Evolutionary conservation across 495 filamentous ascomycete genomes (phyloP).

Genomic region (Pyrenopolyporus hunteri): DNA sequence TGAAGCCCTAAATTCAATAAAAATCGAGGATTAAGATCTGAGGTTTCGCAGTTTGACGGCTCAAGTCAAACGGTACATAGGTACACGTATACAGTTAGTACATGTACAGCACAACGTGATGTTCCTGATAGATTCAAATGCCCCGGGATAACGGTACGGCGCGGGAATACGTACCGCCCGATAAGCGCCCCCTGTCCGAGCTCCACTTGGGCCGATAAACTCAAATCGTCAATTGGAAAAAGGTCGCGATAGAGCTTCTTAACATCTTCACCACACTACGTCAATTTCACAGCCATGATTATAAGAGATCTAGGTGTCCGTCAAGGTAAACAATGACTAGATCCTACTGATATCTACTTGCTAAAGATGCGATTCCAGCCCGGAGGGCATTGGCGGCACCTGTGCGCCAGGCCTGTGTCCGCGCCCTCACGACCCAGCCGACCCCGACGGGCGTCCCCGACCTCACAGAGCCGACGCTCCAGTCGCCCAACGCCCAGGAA

Average conservation of each 20-base stretch:
- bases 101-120: background rate
- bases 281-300: conserved; percentile 50
- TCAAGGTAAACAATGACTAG: conserved; percentile 47
- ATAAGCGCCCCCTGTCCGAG: conserved; percentile 16
- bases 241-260: conserved; percentile 25
- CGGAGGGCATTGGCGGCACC: conserved; percentile 54
- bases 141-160: conserved; percentile 7
- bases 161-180: conserved; percentile 21
- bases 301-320: conserved; percentile 57
- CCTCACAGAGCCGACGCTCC: conserved; percentile 8
- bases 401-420: conserved; percentile 45
- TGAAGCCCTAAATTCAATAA: too few species aligned
- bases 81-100: too few species aligned
- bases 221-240: conserved; percentile 18
- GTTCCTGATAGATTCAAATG: background rate
- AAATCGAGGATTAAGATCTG: too few species aligned
- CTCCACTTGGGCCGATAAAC: background rate
- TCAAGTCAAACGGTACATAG: background rate
- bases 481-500: conserved; percentile 6
- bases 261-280: conserved; percentile 2
- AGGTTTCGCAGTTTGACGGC: too few species aligned
- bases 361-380: conserved; percentile 40
- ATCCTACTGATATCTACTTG: background rate
- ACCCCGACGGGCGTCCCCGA: conserved; percentile 29
- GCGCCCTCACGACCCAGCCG: conserved; percentile 40